phyloP scores from a whole-genome alignment of 2,329 filamentous ascomycete genomes.

The Nannizzia gypsea region DNA sequence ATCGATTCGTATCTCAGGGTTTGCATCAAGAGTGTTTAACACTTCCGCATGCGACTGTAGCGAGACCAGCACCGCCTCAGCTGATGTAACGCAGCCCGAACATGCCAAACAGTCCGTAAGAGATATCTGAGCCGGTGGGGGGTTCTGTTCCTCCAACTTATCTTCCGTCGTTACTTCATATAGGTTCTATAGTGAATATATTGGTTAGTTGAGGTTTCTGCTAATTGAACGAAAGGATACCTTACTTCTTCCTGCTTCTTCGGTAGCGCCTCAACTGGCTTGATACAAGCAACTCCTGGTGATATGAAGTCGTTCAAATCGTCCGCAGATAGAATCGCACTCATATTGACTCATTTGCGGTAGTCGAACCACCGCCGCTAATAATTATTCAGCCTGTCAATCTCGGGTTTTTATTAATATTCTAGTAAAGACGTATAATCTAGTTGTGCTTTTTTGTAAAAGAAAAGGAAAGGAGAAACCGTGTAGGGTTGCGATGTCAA shows the following conservation, averaged over 20 bases:
- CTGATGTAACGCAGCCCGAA: constrained; percentile 93
- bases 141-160: constrained; percentile 46
- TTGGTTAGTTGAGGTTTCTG: not conserved
- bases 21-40: constrained; percentile 62
- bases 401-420: not conserved
- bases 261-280: constrained; percentile 87
- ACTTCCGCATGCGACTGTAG: constrained; percentile 91
- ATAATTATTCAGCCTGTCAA: too few species aligned
- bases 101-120: constrained; percentile 95
- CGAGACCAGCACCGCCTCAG: constrained; percentile 91
- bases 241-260: constrained; percentile 41
- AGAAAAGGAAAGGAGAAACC: not conserved
- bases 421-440: not conserved
- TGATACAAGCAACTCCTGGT: constrained; percentile 94
- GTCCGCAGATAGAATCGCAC: constrained; percentile 90
- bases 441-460: not conserved
- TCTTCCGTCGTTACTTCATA: constrained; percentile 94
- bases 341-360: constrained; percentile 50
- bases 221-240: not conserved
- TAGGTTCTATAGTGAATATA: constrained; percentile 33
- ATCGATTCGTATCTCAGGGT: constrained; percentile 32
- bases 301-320: constrained; percentile 99
- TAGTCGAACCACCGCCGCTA: not conserved
- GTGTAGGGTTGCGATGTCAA: not conserved
- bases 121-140: constrained; percentile 76